Percentiles rank a stretch among this genome's conserved stretches.
Conservation (phyloP, 306 rosid species). For the Adenanthera pavonina region DNA sequence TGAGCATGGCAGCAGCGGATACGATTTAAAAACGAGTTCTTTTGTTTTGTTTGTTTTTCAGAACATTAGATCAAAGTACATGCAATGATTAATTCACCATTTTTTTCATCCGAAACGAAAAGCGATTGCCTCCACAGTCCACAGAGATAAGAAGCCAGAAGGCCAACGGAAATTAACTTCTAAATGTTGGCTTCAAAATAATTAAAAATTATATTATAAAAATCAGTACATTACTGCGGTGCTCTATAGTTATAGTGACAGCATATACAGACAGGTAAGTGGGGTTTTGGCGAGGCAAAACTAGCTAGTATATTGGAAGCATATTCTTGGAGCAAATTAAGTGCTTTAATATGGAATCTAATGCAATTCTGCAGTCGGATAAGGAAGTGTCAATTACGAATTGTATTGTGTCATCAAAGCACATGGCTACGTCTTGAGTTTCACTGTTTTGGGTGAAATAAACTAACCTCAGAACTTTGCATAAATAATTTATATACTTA, state of each 20-base stretch:
- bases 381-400: constrained; percentile 28
- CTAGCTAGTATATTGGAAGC: constrained; percentile 40
- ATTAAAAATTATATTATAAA: no score
- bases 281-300: constrained; percentile 15
- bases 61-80: neutral
- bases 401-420: constrained; percentile 42
- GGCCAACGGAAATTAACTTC: no score
- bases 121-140: no score
- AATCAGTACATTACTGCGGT: neutral
- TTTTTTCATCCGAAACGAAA: no score
- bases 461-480: constrained; percentile 35
- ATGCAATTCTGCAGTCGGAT: constrained; percentile 37
- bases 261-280: neutral
- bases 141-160: no score
- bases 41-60: no score
- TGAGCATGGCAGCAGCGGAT: neutral
- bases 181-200: no score
- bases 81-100: no score
- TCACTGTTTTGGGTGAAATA: constrained; percentile 30
- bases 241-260: neutral
- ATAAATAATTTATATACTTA: no score
- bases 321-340: constrained; percentile 34
- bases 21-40: no score
- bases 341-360: constrained; percentile 55
- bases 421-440: constrained; percentile 31